Evolutionary conservation across 148 eudicot species (phyloP).

Genomic region (Fagopyrum tataricum): DNA sequence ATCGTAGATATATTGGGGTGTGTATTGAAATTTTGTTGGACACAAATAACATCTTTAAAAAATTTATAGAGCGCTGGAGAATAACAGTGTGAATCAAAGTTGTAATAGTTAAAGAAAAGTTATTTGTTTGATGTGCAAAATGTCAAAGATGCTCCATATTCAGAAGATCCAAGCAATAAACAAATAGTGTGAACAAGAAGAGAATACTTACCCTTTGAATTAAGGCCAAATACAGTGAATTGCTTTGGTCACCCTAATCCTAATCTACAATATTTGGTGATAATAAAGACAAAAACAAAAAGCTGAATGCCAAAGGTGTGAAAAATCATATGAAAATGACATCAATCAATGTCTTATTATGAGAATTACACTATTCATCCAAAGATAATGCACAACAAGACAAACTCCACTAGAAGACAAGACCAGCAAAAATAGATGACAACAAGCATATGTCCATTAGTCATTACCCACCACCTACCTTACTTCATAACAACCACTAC

Average conservation of each 20-base stretch:
- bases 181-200: neutral
- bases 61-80: too few relatives aligned
- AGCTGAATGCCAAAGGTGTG: neutral
- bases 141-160: conserved; percentile 14
- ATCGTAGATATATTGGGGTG: too few relatives aligned
- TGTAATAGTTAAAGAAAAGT: neutral
- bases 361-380: conserved; percentile 10
- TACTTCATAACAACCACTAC: neutral
- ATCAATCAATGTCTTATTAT: conserved; percentile 8
- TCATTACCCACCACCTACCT: conserved; percentile 8
- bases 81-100: neutral
- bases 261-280: conserved; percentile 11
- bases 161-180: conserved; percentile 8
- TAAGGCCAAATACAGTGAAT: conserved; percentile 10
- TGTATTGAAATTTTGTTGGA: too few relatives aligned
- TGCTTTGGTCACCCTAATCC: conserved; percentile 6
- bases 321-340: conserved; percentile 12
- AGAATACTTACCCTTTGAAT: neutral
- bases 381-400: conserved; percentile 9
- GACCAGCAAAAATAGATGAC: neutral
- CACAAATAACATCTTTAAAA: too few relatives aligned
- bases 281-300: neutral
- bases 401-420: conserved; percentile 12
- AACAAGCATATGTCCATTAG: conserved; percentile 5
- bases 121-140: neutral